Evolutionary conservation across 148 eudicot genomes (phyloP).

Genomic region (Vaccinium macrocarpon): DNA sequence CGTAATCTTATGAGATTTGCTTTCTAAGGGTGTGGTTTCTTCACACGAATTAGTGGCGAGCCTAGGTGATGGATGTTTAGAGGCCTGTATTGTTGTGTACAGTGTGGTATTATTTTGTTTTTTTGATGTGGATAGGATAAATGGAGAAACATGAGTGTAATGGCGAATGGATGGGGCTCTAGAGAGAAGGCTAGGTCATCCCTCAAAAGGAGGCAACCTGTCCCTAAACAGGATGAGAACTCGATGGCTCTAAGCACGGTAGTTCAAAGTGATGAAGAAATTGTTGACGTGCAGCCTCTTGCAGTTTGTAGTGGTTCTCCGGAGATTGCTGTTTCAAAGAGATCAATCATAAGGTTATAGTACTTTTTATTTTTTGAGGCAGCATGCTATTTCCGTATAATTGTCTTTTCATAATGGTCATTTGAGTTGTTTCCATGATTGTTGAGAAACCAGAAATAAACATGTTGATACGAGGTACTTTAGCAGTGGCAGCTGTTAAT

Average conservation of each 20-base stretch:
- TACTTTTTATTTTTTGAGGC: conserved; percentile 13
- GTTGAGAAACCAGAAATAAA: neutral
- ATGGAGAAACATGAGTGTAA: conserved; percentile 98
- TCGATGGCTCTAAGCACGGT: conserved; percentile 38
- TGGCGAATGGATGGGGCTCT: conserved; percentile 74
- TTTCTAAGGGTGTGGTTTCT: neutral
- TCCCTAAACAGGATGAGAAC: conserved; percentile 60
- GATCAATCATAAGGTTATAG: conserved; percentile 80
- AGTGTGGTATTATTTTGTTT: neutral
- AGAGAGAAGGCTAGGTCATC: conserved; percentile 78
- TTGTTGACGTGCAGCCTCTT: conserved; percentile 45
- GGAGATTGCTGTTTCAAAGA: conserved; percentile 58
- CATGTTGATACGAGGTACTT: neutral
- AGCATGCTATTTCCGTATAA: neutral
- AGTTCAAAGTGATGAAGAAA: conserved; percentile 74
- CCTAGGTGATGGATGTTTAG: neutral
- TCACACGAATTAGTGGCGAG: neutral
- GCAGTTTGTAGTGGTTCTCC: conserved; percentile 50
- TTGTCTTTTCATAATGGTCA: neutral
- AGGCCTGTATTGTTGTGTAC: neutral
- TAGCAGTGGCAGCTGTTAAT: neutral
- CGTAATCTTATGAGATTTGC: neutral
- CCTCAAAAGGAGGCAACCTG: conserved; percentile 56
- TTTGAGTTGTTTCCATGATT: neutral
- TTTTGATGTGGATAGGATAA: conserved; percentile 59